Conservation (phyloP, 2,329 filamentous ascomycete genomes). For the Penicillium brasilianum region DNA sequence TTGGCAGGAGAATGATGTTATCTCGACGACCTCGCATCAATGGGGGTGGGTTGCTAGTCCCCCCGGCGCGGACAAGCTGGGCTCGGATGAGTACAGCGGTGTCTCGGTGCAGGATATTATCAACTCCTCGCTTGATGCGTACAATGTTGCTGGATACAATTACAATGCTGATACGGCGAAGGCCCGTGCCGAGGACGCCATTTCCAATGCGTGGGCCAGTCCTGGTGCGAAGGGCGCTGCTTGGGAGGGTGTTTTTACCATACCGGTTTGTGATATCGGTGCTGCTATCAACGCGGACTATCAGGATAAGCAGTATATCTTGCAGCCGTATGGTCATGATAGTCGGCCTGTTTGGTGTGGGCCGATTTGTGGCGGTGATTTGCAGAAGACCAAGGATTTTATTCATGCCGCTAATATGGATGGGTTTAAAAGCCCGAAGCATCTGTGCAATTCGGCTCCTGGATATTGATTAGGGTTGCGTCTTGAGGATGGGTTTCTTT, state of each 20-base stretch:
- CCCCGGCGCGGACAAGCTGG: constrained; percentile 14
- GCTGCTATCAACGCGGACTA: constrained; percentile 11
- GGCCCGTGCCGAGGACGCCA: constrained; percentile 14
- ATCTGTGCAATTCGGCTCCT: constrained; percentile 13
- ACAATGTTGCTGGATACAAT: constrained; percentile 18
- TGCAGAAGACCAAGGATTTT: constrained; percentile 20
- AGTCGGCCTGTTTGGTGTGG: constrained; percentile 24
- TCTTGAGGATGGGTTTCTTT: not conserved
- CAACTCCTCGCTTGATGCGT: constrained; percentile 25
- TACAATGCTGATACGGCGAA: constrained; percentile 9
- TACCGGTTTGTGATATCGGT: constrained; percentile 18
- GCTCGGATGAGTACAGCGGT: constrained; percentile 11
- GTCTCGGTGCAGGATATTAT: constrained; percentile 16
- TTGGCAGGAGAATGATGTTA: constrained; percentile 19
- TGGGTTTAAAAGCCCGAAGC: constrained; percentile 21
- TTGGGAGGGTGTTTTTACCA: constrained; percentile 23
- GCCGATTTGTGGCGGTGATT: constrained; percentile 19
- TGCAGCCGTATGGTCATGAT: constrained; percentile 22
- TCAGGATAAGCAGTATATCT: constrained; percentile 17
- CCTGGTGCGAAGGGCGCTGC: constrained; percentile 16
- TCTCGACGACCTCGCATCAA: constrained; percentile 17
- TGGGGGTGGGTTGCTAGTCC: constrained; percentile 22
- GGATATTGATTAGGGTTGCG: constrained; percentile 8
- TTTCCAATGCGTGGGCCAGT: constrained; percentile 14
- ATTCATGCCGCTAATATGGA: constrained; percentile 21